A percentile compares a stretch with the other conserved stretches of the same genome.
Conservation (phyloP, 2,329 filamentous ascomycete genomes). For the Cryphonectria parasitica region DNA sequence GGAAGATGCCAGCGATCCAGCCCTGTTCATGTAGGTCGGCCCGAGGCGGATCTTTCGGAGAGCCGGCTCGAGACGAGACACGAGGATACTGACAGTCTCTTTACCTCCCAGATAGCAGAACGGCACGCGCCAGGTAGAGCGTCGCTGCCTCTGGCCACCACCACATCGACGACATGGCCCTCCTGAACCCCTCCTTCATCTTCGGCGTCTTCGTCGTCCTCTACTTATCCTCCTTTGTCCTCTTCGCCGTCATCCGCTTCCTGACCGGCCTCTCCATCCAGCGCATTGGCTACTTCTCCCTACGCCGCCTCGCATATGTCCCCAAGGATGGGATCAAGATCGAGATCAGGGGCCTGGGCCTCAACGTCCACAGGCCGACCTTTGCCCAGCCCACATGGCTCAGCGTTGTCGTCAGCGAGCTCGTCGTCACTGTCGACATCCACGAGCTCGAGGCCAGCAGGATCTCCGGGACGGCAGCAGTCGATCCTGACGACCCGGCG, state of each 20-base stretch:
- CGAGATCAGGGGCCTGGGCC: constrained; percentile 84
- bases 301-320: constrained; percentile 88
- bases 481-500: constrained; percentile 32
- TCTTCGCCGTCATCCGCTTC: constrained; percentile 92
- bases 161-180: constrained; percentile 55
- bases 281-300: constrained; percentile 87
- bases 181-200: constrained; percentile 78
- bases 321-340: constrained; percentile 87
- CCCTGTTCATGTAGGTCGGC: constrained; percentile 28
- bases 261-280: constrained; percentile 95
- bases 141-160: constrained; percentile 29
- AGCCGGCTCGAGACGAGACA: constrained; percentile 1
- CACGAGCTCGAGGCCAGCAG: constrained; percentile 63
- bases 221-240: constrained; percentile 88
- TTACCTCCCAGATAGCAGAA: constrained; percentile 26
- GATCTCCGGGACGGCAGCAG: constrained; percentile 37
- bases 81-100: constrained; percentile 16
- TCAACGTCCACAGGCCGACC: constrained; percentile 89
- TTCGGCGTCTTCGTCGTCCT: constrained; percentile 82
- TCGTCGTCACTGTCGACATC: constrained; percentile 82
- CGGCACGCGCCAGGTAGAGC: constrained; percentile 31
- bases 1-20: constrained; percentile 28
- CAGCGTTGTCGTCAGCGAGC: constrained; percentile 84
- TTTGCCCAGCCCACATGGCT: constrained; percentile 98
- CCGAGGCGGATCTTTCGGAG: constrained; percentile 15